Percentiles rank a stretch among this genome's conserved stretches.
Conservation (phyloP, 495 filamentous ascomycete species). For the Penicillium herquei region DNA sequence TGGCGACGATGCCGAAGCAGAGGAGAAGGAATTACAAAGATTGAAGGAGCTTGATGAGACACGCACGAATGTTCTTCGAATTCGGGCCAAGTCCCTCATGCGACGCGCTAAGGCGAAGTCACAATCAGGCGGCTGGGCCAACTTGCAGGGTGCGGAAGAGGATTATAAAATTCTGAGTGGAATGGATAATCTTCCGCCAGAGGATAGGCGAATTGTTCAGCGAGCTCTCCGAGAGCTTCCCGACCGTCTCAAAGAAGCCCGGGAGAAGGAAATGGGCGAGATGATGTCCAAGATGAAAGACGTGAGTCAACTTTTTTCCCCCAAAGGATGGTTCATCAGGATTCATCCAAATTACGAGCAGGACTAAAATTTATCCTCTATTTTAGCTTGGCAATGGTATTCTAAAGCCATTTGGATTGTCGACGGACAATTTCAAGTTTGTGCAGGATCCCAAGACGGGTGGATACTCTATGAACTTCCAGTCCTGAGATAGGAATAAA, state of each 20-base stretch:
- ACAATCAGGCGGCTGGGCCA: constrained; percentile 73
- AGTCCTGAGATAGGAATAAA: constrained; percentile 24
- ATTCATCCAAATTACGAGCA: background rate
- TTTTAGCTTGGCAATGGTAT: constrained; percentile 80
- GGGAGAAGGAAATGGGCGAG: constrained; percentile 83
- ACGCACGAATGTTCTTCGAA: constrained; percentile 66
- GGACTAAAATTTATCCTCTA: background rate
- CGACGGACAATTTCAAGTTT: constrained; percentile 91
- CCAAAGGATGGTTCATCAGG: background rate
- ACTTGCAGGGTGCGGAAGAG: constrained; percentile 76
- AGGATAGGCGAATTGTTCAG: constrained; percentile 66
- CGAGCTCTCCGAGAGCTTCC: constrained; percentile 63
- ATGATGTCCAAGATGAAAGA: constrained; percentile 97
- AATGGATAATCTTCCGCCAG: constrained; percentile 56
- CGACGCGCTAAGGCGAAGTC: constrained; percentile 75
- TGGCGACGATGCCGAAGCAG: constrained; percentile 58
- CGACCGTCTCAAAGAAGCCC: constrained; percentile 65
- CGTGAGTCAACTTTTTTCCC: constrained; percentile 51
- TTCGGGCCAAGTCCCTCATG: constrained; percentile 81
- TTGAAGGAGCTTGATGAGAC: constrained; percentile 49
- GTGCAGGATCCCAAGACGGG: constrained; percentile 85
- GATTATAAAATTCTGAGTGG: constrained; percentile 62
- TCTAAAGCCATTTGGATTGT: constrained; percentile 88
- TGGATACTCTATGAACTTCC: constrained; percentile 89
- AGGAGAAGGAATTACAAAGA: constrained; percentile 54